phyloP scores from a whole-genome alignment of 352 stramenopile species.

The Phytophthora ohioensis region DNA sequence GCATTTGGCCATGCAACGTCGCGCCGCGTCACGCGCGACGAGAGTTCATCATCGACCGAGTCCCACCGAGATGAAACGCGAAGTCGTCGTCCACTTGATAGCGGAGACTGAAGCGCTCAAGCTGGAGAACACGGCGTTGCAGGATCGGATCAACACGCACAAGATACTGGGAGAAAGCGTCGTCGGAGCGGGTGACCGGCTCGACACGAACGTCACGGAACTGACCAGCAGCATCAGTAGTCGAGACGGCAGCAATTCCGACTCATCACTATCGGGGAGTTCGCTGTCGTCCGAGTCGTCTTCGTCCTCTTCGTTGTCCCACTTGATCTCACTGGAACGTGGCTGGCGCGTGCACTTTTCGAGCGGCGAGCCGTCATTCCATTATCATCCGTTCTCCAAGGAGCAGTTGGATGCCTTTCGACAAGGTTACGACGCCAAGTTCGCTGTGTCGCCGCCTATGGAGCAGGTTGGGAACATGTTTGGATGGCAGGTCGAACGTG shows the following conservation, averaged over 20 bases:
- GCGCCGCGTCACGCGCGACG: slow-evolving; percentile 31
- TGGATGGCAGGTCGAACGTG: slow-evolving; percentile 46
- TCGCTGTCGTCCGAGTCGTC: slow-evolving; percentile 26
- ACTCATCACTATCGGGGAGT: slow-evolving; percentile 21
- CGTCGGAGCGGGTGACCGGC: slow-evolving; percentile 9
- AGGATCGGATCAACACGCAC: slow-evolving; percentile 36
- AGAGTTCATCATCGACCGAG: slow-evolving; percentile 1
- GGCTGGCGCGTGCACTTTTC: slow-evolving; percentile 42
- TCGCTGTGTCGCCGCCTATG: slow-evolving; percentile 24
- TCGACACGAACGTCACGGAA: slow-evolving; percentile 16
- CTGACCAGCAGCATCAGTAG: slow-evolving; percentile 21
- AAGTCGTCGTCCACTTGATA: slow-evolving; percentile 37
- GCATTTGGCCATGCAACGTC: slow-evolving; percentile 47
- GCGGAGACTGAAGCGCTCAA: slow-evolving; percentile 50
- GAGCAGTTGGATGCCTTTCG: slow-evolving; percentile 38
- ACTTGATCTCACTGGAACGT: slow-evolving; percentile 19
- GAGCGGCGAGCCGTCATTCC: slow-evolving; percentile 43
- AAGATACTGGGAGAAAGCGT: slow-evolving; percentile 30
- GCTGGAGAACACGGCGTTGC: slow-evolving; percentile 48
- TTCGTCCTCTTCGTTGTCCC: slow-evolving; percentile 28
- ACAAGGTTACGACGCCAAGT: slow-evolving; percentile 42
- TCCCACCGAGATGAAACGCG: slow-evolving; percentile 18
- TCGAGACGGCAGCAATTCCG: slow-evolving; percentile 37
- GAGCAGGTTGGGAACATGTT: slow-evolving; percentile 35
- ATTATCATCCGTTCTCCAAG: slow-evolving; percentile 46